Base-by-base conservation (phyloP, 1,284 basidiomycete genomes). In the Irpex lacteus region DNA sequence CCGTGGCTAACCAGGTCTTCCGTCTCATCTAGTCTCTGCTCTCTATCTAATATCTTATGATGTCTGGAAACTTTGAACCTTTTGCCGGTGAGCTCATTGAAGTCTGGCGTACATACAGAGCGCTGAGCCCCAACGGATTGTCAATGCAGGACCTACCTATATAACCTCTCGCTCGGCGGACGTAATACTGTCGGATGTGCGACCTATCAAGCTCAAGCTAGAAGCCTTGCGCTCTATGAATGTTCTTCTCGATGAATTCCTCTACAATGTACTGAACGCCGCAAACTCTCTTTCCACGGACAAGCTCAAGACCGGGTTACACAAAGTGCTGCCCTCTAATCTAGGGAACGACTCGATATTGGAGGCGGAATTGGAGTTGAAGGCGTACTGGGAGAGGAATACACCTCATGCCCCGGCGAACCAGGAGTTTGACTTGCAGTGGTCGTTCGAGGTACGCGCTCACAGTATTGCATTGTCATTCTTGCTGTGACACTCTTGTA, bases 331-430 rank as follows among this genome's bases (percentile, higher is more conserved):
- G 38, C 90, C 92, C 18, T 91, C 91, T 3, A 80, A 85, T 57
- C 81, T 96, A 47, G 95, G 94, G 37, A 94, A 96, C 76, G 91
- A 95, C 72, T 94, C 94, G 4, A 80, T 96, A n/a, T 80, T 94
- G 53, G 95, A 97, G 78, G 95, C 95, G 0, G 95, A 98, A 73
- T 81, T 98, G 58, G 95, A 97, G 77, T 77, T 96, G 58, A 85
- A 91, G 71, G 90, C 90, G 7, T 96, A 95, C 80, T 89, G 87
- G 85, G 90, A 94, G 71, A 85, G 87, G 56, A 81, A 77, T 53
- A 65, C 71, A 73, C 76, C 58, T 76, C 72, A 66, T 78, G 73
- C 59, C 71, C 77, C 37, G 69, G 71, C 59, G 69, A 74, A 32
- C 58, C 73, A 77, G 62, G 79, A 80, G 26, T 94, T 93, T 71